These are phyloP conservation scores for Eutypa lata DNA, from an alignment of 2,329 filamentous ascomycete species.

Conservation along the genomic window DNA sequence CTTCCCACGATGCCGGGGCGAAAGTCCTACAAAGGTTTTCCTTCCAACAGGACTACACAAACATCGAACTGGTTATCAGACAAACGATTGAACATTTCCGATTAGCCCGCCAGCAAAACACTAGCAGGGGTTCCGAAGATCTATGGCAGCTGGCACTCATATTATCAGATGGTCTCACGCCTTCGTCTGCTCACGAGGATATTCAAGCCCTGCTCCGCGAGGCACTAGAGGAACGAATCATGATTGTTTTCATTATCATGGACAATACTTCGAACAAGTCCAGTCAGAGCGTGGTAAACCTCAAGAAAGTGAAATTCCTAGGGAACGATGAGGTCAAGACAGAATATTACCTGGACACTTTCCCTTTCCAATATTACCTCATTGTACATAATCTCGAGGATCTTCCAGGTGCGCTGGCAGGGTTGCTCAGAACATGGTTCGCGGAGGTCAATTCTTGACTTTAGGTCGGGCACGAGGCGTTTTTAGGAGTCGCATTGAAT, in stretches of 20 bases:
- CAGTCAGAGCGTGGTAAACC: conserved; percentile 72
- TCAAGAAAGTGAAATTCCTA: conserved; percentile 79
- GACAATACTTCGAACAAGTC: conserved; percentile 57
- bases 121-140: conserved; percentile 55
- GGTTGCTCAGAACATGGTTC: conserved; percentile 94
- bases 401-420: conserved; percentile 82
- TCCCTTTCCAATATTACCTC: conserved; percentile 96
- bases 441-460: conserved; percentile 55
- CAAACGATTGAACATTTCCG: conserved; percentile 80
- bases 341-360: conserved; percentile 88
- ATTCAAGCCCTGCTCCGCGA: conserved; percentile 81
- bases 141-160: conserved; percentile 95
- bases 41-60: conserved; percentile 82
- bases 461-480: neutral
- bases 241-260: conserved; percentile 97
- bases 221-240: conserved; percentile 89
- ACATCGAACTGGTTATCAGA: conserved; percentile 75
- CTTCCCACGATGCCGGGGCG: conserved; percentile 72
- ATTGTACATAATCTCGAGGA: conserved; percentile 91
- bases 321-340: conserved; percentile 70
- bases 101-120: conserved; percentile 63
- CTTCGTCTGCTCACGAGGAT: conserved; percentile 72
- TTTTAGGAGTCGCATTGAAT: neutral
- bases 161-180: conserved; percentile 90
- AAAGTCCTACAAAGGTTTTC: conserved; percentile 79